Conservation (phyloP, 2,329 filamentous ascomycete species). For the Iodosphaeria phyllophila region DNA sequence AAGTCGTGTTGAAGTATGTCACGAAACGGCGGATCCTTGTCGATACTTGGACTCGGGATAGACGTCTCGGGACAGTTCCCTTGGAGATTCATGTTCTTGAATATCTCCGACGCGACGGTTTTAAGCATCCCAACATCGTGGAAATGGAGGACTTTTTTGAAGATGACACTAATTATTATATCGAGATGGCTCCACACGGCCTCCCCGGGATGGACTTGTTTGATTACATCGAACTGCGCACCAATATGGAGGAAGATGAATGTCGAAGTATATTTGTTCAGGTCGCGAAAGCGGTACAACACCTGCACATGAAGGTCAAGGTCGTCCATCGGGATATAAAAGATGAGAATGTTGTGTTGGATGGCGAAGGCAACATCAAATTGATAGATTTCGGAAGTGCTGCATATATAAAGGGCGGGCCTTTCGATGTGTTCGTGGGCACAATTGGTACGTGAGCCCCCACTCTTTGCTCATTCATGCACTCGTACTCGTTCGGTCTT, state of each 20-base stretch:
- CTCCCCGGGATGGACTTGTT: constrained; percentile 96
- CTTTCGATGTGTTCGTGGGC: constrained; percentile 96
- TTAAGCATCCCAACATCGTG: constrained; percentile 50
- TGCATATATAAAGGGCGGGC: constrained; percentile 94
- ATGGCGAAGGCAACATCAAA: constrained; percentile 90
- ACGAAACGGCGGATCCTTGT: constrained; percentile 93
- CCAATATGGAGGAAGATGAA: constrained; percentile 91
- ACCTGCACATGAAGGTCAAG: constrained; percentile 74
- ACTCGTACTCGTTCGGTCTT: constrained; percentile 1
- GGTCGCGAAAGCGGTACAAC: constrained; percentile 74
- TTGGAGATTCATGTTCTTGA: constrained; percentile 94
- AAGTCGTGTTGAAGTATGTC: constrained; percentile 92
- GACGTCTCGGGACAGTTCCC: constrained; percentile 81
- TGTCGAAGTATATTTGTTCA: constrained; percentile 91
- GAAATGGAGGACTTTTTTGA: constrained; percentile 60
- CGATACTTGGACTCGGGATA: constrained; percentile 94
- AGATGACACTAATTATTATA: constrained; percentile 88
- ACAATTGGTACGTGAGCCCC: constrained; percentile 63
- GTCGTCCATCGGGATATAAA: constrained; percentile 98
- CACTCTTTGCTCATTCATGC: background rate
- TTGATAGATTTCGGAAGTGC: constrained; percentile 96
- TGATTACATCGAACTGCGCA: constrained; percentile 91
- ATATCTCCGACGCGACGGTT: constrained; percentile 61
- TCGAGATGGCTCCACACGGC: constrained; percentile 92
- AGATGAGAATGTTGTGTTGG: constrained; percentile 92